Evolutionary conservation across 2,329 filamentous ascomycete genomes (phyloP).

Genomic region (Fusarium decemcellulare): DNA sequence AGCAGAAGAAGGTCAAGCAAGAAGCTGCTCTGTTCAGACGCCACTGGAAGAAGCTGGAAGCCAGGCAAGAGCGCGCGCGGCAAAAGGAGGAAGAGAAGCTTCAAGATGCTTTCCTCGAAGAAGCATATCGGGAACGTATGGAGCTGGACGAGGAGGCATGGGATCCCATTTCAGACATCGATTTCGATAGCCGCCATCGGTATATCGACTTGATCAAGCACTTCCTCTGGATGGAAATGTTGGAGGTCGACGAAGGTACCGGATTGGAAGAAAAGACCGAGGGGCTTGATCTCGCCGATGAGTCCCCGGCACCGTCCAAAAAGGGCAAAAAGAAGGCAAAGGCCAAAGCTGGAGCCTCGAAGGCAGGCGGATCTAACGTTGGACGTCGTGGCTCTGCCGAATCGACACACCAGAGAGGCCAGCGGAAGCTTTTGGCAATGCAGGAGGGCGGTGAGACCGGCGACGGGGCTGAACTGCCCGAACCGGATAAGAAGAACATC

Average conservation of each 20-base stretch:
- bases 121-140: constrained; percentile 44
- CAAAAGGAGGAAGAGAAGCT: constrained; percentile 44
- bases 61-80: constrained; percentile 31
- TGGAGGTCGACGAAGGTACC: neutral
- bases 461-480: constrained; percentile 9
- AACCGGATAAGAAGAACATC: constrained; percentile 47
- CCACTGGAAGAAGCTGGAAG: constrained; percentile 43
- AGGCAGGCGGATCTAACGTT: neutral
- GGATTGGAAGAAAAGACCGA: neutral
- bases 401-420: constrained; percentile 8
- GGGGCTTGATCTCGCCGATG: neutral
- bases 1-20: constrained; percentile 48
- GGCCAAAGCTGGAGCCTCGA: constrained; percentile 14
- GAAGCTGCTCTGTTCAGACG: constrained; percentile 48
- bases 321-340: constrained; percentile 40
- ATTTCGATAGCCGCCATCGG: constrained; percentile 38
- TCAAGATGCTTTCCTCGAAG: constrained; percentile 48
- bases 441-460: neutral
- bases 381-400: neutral
- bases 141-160: constrained; percentile 40
- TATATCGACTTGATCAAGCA: constrained; percentile 49
- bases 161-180: constrained; percentile 48
- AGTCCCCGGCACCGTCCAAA: constrained; percentile 10
- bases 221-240: constrained; percentile 46
- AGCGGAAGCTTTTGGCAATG: constrained; percentile 38